Evolutionary conservation across 1,284 basidiomycete genomes (phyloP), one percentile per base, ranked within the genome.

Genomic region (Trichosporon inkin): DNA sequence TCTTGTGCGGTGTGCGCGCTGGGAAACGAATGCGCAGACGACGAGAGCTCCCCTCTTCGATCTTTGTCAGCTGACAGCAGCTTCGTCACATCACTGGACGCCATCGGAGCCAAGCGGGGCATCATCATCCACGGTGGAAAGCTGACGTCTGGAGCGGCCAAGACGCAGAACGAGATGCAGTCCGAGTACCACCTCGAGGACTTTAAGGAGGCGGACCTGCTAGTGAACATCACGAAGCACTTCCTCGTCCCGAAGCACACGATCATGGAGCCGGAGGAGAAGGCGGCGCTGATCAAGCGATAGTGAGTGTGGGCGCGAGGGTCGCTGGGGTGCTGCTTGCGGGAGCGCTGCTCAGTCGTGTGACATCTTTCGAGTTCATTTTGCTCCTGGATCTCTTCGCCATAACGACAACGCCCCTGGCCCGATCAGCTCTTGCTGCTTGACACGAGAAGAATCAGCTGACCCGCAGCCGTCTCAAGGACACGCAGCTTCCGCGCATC

Each of bases 161-260:
- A 98, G 92, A 90, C 95, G 64, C 91, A 96, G 62, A 84, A 86
- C 53, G 90, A 89, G 19, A 91, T 96, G 89, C 84, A 88, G 57
- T 78, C 84, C 39, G 86, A 90, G 70, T 98, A 91, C 80, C 84
- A 86, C 62, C 83, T 99, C 37, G 96, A 99, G 77, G 95, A 97
- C 71, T 99, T 99, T 77, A 89, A 93, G 32, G 96, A 99, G 80
- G 86, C 92, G 6, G 93, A 96, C 78, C 81, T 99, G 44, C 84
- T 99, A 4, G 96, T 99, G 66, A 99, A 99, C 80, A 99, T 99
- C 70, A 95, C 92, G 16, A 88, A 89, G 71, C 96, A 99, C 74
- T 90, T 90, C 40, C 84, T 99, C 36, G 96, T 99, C 4, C 96
- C 96, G 49, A 86, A 85, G 67, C 96, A 99, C 75, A 88, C 94